Percentiles rank a stretch among this genome's conserved stretches.
Evolutionary conservation across 495 filamentous ascomycete species (phyloP).

Genomic region (Parathielavia appendiculata): DNA sequence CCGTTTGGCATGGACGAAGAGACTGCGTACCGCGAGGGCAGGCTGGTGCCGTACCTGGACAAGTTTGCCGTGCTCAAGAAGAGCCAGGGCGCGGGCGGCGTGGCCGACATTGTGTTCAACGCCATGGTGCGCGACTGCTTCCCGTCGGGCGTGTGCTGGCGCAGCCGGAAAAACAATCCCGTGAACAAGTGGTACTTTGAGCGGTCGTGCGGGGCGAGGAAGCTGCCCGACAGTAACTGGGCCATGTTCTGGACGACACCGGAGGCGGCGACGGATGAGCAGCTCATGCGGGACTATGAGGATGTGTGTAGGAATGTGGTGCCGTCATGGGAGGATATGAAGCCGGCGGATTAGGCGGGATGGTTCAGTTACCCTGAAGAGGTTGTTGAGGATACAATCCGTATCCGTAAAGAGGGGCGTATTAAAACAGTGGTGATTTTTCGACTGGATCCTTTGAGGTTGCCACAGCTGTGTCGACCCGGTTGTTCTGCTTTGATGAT

Average conservation of each 20-base stretch:
- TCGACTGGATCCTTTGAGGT: too few relatives aligned
- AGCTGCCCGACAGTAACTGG: constrained; percentile 73
- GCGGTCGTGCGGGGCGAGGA: constrained; percentile 73
- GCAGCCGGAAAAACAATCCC: constrained; percentile 72
- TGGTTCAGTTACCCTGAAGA: background rate
- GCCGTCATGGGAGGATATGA: constrained; percentile 78
- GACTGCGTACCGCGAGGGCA: constrained; percentile 46
- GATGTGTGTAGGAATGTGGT: constrained; percentile 70
- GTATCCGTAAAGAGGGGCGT: too few relatives aligned
- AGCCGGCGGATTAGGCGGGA: constrained; percentile 50
- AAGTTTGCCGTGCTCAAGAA: constrained; percentile 93
- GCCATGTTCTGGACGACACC: constrained; percentile 97
- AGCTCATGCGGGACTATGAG: constrained; percentile 72
- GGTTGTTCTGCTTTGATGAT: too few relatives aligned
- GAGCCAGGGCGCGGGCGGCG: constrained; percentile 83
- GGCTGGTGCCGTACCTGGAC: constrained; percentile 88
- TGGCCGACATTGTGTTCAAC: constrained; percentile 93
- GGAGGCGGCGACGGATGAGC: constrained; percentile 44
- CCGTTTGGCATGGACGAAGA: constrained; percentile 56
- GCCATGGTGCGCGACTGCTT: constrained; percentile 88
- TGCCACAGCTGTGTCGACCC: too few relatives aligned
- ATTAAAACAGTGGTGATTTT: too few relatives aligned
- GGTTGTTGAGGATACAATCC: too few relatives aligned
- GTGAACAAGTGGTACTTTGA: constrained; percentile 98
- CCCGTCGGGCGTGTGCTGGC: constrained; percentile 74